Evolutionary conservation across 202 grass and related monocot species (phyloP).

Genomic region (Hordeum pubiflorum): DNA sequence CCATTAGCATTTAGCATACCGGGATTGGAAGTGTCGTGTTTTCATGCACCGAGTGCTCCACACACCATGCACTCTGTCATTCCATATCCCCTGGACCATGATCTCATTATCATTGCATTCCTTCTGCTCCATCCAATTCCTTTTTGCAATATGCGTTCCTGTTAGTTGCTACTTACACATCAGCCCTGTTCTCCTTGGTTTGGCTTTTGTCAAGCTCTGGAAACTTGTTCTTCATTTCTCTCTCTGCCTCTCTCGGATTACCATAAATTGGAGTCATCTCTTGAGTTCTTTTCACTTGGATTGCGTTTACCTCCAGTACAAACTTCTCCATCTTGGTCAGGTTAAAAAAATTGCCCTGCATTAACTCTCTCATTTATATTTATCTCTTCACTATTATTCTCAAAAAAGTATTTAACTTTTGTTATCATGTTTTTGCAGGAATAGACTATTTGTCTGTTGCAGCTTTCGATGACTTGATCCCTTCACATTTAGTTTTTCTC

Average conservation of each 20-base stretch:
- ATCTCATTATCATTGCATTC: background rate
- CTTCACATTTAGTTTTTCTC: constrained; percentile 54
- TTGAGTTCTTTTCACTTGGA: background rate
- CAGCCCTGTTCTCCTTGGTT: background rate
- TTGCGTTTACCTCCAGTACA: background rate
- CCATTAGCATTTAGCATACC: background rate
- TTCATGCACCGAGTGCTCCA: background rate
- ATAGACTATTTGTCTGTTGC: constrained; percentile 65
- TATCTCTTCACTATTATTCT: background rate
- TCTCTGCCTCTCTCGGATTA: background rate
- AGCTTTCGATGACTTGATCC: constrained; percentile 56
- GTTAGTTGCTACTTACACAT: background rate
- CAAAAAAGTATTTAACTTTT: background rate
- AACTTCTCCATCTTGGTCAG: background rate
- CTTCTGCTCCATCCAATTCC: background rate
- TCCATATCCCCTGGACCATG: background rate
- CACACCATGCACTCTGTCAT: background rate
- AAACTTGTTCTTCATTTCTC: too few species aligned
- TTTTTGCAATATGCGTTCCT: background rate
- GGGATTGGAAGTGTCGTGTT: background rate
- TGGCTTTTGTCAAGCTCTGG: background rate
- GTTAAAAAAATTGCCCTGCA: background rate
- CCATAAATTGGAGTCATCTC: background rate
- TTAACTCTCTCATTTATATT: background rate
- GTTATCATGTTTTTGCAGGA: constrained; percentile 29